Evolutionary conservation across 352 stramenopile species (phyloP).

Genomic region (Pythium aquatile): DNA sequence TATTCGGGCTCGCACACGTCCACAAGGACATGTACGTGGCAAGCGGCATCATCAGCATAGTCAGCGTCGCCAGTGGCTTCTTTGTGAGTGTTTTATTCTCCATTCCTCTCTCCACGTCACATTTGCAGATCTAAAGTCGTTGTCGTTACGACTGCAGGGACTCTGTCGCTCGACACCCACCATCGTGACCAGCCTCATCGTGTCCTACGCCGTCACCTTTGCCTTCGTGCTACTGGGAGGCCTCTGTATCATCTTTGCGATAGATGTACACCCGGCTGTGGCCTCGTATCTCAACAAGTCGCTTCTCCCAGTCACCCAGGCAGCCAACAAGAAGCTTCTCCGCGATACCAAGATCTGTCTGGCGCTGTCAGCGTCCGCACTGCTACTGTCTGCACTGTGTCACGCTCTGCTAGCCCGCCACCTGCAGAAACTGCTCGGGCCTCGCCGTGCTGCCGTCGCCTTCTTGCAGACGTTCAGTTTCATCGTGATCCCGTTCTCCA

Average conservation of each 20-base stretch:
- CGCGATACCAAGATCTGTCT: slow-evolving; percentile 41
- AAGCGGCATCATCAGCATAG: slow-evolving; percentile 35
- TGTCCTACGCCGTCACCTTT: slow-evolving; percentile 48
- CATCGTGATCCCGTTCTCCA: slow-evolving; percentile 57
- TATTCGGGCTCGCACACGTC: slow-evolving; percentile 43
- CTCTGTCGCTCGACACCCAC: slow-evolving; percentile 50
- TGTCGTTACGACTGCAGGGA: slow-evolving; percentile 25
- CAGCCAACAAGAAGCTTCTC: slow-evolving; percentile 43
- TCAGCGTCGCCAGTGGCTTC: slow-evolving; percentile 42
- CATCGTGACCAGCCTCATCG: slow-evolving; percentile 51
- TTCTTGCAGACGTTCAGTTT: slow-evolving; percentile 76
- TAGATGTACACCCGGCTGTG: slow-evolving; percentile 42
- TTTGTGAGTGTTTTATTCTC: slow-evolving; percentile 32
- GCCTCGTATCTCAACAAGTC: slow-evolving; percentile 54
- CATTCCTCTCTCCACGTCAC: background rate
- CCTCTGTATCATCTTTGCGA: slow-evolving; percentile 54
- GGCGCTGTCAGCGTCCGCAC: slow-evolving; percentile 31
- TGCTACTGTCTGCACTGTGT: slow-evolving; percentile 35
- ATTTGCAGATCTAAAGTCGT: background rate
- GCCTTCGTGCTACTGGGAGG: slow-evolving; percentile 49
- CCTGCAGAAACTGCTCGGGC: slow-evolving; percentile 48
- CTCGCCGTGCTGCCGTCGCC: slow-evolving; percentile 47
- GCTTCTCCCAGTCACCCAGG: slow-evolving; percentile 30
- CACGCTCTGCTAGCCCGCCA: slow-evolving; percentile 46
- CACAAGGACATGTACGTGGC: slow-evolving; percentile 35